These are phyloP conservation scores for Basidioascus undulatus DNA, from an alignment of 768 basidiomycete genomes.

Conservation along the genomic window DNA sequence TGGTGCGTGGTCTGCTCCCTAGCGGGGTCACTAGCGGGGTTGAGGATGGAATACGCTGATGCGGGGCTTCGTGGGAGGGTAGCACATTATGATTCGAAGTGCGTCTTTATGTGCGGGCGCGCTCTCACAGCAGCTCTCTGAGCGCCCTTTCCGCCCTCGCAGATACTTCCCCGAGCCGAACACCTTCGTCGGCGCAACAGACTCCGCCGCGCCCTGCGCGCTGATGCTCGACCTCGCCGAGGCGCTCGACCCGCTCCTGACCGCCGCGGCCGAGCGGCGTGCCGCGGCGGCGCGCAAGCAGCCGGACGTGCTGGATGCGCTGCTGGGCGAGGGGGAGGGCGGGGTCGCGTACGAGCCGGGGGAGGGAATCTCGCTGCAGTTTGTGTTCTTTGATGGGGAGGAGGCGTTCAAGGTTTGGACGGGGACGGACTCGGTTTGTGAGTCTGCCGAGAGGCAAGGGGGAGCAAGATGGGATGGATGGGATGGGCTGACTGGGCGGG, in stretches of 20 bases:
- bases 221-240: slow-evolving; percentile 84
- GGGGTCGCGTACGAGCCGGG: slow-evolving; percentile 36
- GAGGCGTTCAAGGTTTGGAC: slow-evolving; percentile 88
- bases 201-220: slow-evolving; percentile 85
- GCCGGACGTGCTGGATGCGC: too few relatives aligned
- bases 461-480: background rate
- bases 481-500: background rate
- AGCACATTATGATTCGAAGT: slow-evolving; percentile 12
- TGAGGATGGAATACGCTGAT: too few relatives aligned
- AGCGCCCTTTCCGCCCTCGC: background rate
- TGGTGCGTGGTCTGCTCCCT: slow-evolving; percentile 32
- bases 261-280: slow-evolving; percentile 10
- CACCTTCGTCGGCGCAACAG: slow-evolving; percentile 90
- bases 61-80: too few relatives aligned
- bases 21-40: too few relatives aligned
- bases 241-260: slow-evolving; percentile 34
- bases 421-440: slow-evolving; percentile 67
- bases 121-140: background rate
- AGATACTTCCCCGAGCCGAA: slow-evolving; percentile 3
- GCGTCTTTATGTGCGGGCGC: background rate
- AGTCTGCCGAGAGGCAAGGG: too few relatives aligned
- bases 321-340: slow-evolving; percentile 36
- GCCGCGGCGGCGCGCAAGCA: too few relatives aligned
- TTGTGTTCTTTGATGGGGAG: slow-evolving; percentile 93
- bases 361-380: slow-evolving; percentile 61